Base-by-base conservation (phyloP, 164 flowering plant species). In the Aristolochia fimbriata region DNA sequence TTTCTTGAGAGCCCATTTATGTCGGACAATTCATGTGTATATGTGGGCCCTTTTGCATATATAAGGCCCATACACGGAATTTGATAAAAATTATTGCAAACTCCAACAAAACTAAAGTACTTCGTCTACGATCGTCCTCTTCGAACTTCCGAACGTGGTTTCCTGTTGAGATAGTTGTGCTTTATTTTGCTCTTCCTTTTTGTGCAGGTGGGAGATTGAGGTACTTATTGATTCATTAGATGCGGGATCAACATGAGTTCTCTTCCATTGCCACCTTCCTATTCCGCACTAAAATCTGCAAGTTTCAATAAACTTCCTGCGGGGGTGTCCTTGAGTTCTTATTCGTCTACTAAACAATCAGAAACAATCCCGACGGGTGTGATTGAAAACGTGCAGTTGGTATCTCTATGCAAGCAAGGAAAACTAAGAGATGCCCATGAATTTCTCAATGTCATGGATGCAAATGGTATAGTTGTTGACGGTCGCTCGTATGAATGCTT, bases 351-450 rank as follows among this genome's bases (percentile, higher is more conserved):
- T 0, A 7, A 31, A 21, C 51, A 57, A 54, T 54, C 63, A 23
- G 50, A 54, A 4, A 54, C 60, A 30, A 62, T 12, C 23, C 62
- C 33, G 41, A 55, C 20, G 10, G 80, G 81, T 2, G 41, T 59
- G 1, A 58, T 78, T 1, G 86, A 82, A 55, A 80, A 78, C 59
- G 15, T 76, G 7, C 82, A 78, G 48, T 65, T 82, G 59, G 50
- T 80, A 51, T 68, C 82, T 53, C 73, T 82, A 17, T 62, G 81
- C n/a, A 78, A 64, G 58, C 77, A 74, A 60, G 79, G 76, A 15
- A 78, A 74, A 59, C 63, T 80, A 46, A 70, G 65, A 33, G 82
- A 82, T 71, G 82, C 80, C 43, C 62, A 46, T 17, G 73, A 74
- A 22, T 80, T 76, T 64, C 65, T 80, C 63, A 47, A 68, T 31